Evolutionary conservation across 805 yeast species (phyloP).

Genomic region (Brettanomyces nanus): DNA sequence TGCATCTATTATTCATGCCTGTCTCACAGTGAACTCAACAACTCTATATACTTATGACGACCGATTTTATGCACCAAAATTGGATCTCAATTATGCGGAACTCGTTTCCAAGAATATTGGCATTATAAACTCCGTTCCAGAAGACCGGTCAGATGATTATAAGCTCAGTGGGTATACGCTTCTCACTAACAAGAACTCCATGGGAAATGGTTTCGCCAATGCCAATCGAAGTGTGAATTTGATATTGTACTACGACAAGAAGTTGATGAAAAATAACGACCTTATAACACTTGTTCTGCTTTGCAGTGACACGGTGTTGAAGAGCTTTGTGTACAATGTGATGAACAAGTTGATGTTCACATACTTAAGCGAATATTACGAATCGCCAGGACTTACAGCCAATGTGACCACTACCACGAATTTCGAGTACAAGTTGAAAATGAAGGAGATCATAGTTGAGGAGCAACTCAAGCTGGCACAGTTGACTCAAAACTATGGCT

Average conservation of each 20-base stretch:
- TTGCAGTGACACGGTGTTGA: slow-evolving; percentile 35
- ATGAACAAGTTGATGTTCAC: slow-evolving; percentile 44
- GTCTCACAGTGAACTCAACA: slow-evolving; percentile 39
- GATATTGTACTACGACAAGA: slow-evolving; percentile 42
- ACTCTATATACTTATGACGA: slow-evolving; percentile 54
- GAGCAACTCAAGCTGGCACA: slow-evolving; percentile 42
- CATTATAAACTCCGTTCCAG: slow-evolving; percentile 39
- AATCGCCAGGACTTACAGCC: slow-evolving; percentile 7
- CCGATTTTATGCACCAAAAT: slow-evolving; percentile 30
- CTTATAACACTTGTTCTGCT: slow-evolving; percentile 44
- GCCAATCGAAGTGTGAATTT: slow-evolving; percentile 13
- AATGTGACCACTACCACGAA: slow-evolving; percentile 29
- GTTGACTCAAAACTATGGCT: slow-evolving; percentile 25
- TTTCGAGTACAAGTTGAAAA: slow-evolving; percentile 43
- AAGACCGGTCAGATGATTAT: slow-evolving; percentile 23
- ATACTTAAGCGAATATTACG: slow-evolving; percentile 24
- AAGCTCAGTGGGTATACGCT: slow-evolving; percentile 15
- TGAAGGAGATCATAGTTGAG: slow-evolving; percentile 47
- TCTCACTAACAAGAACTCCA: slow-evolving; percentile 10
- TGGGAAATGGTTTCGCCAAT: slow-evolving; percentile 14
- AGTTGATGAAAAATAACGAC: slow-evolving; percentile 34
- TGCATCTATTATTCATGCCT: slow-evolving; percentile 19
- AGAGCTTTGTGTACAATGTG: slow-evolving; percentile 37
- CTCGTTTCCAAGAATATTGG: slow-evolving; percentile 47
- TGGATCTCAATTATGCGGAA: slow-evolving; percentile 45